Base-by-base conservation (phyloP, 768 basidiomycete species). In the Auricularia cornea region DNA sequence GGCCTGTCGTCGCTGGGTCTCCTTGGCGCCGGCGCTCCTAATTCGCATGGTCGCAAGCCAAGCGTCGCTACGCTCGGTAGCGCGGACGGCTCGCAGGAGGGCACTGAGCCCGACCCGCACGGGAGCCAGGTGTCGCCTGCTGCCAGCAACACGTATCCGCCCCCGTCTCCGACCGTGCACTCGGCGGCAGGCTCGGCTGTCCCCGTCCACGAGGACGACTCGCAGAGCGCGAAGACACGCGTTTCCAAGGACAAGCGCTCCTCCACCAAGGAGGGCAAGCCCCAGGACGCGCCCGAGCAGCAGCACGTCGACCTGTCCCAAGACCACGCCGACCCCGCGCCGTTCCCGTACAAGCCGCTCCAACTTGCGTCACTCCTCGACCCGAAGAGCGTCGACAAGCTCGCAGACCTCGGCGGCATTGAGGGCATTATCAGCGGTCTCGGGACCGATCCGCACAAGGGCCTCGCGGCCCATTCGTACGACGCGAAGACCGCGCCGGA, bases 311-410 rank as follows among this genome's bases (percentile, higher is more conserved):
- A 69, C 6, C 77, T 80, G 65, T 81, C 83, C 65, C 71, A 74
- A 20, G 79, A 80, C 63, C 68, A 65, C 3, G 75, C 78, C 41
- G 82, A 94, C 71, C 83, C 87, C 1, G 73, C 82, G 1, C 91
- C 92, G 0, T 97, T 96, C 73, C 72, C 70, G 12, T 86, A 87
- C 70, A 86, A 85, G 62, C 92, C 95, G 0, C 83, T 80, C 65
- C 77, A 81, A 59, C 85, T 98, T 18, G 95, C 95, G 1, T 83
- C 85, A 64, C 82, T 97, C 61, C 85, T 98, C 40, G 95, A 98
- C 71, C 94, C 94, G 10, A 98, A 97, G 76, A 87, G 79, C 66
- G 66, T 94, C 12, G 81, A 87, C 2, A 72, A 79, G 16, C 81
- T 99, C 33, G 77, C 77, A 20, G 74, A 73, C 12, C 79, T 96